These are phyloP conservation scores for Pseudogymnoascus sp. DNA, from an alignment of 2,329 filamentous ascomycete species.

Conservation along the genomic window DNA sequence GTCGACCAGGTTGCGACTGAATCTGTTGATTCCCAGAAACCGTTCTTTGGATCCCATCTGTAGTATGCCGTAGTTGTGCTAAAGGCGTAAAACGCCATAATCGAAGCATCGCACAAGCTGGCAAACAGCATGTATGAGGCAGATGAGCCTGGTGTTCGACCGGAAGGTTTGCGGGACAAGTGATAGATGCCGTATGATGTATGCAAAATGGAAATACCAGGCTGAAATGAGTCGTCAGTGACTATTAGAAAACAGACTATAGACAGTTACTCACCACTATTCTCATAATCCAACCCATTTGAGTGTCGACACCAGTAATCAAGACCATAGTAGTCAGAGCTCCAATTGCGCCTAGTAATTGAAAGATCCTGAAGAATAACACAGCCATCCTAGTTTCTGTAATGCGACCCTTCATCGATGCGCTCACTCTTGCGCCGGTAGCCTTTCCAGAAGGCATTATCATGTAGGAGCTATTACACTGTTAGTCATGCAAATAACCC, in stretches of 20 bases:
- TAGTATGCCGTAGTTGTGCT: constrained; percentile 36
- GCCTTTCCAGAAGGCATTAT: constrained; percentile 54
- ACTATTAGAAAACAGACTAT: neutral
- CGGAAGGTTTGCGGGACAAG: constrained; percentile 59
- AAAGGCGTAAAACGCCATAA: constrained; percentile 48
- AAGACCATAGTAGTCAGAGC: constrained; percentile 69
- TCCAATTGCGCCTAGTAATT: constrained; percentile 61
- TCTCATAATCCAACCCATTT: constrained; percentile 66
- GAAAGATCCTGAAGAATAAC: constrained; percentile 55
- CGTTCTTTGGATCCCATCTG: constrained; percentile 23
- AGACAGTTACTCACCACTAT: constrained; percentile 52
- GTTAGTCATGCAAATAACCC: neutral
- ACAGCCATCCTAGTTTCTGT: constrained; percentile 61
- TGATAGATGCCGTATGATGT: constrained; percentile 75
- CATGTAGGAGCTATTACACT: constrained; percentile 41
- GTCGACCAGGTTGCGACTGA: constrained; percentile 51
- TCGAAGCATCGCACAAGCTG: constrained; percentile 55
- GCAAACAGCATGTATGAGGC: constrained; percentile 87
- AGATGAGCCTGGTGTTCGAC: constrained; percentile 68
- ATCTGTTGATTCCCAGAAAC: neutral
- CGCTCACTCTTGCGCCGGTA: constrained; percentile 57
- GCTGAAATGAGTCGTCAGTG: constrained; percentile 40
- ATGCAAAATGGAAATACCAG: constrained; percentile 64
- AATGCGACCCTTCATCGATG: constrained; percentile 61
- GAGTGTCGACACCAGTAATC: constrained; percentile 55